Evolutionary conservation across 2,329 filamentous ascomycete genomes (phyloP).

Genomic region (Amesomyces nigricolor): DNA sequence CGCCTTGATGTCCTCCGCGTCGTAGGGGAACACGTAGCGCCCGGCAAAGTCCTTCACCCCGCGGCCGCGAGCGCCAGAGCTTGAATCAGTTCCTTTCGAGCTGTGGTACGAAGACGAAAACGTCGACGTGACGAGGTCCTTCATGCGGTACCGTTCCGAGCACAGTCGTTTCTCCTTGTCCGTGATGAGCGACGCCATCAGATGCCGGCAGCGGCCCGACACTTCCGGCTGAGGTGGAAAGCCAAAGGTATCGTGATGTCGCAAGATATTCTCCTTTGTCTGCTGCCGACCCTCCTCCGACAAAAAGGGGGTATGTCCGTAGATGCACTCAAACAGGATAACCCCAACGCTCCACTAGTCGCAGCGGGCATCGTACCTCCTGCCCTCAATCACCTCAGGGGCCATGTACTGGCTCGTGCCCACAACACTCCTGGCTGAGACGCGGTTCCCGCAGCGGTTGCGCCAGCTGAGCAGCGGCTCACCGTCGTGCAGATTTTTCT

Average conservation of each 20-base stretch:
- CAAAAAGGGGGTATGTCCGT: slow-evolving; percentile 85
- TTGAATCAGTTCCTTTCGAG: neutral
- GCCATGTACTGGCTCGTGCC: slow-evolving; percentile 99
- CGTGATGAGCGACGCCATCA: slow-evolving; percentile 67
- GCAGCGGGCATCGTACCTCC: slow-evolving; percentile 83
- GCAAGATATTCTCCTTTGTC: slow-evolving; percentile 80
- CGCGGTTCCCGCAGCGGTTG: slow-evolving; percentile 61
- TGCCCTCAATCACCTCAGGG: slow-evolving; percentile 79
- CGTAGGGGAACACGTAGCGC: slow-evolving; percentile 72
- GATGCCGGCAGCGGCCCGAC: slow-evolving; percentile 66
- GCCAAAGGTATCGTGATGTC: slow-evolving; percentile 62
- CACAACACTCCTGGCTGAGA: slow-evolving; percentile 77
- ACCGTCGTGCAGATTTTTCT: slow-evolving; percentile 28
- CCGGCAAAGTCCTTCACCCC: slow-evolving; percentile 32
- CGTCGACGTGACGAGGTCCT: slow-evolving; percentile 41
- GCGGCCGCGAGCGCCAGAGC: neutral
- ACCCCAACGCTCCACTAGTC: slow-evolving; percentile 97
- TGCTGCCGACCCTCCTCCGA: slow-evolving; percentile 69
- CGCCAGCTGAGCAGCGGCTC: slow-evolving; percentile 63
- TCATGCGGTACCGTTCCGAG: slow-evolving; percentile 65
- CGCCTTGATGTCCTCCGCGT: slow-evolving; percentile 81
- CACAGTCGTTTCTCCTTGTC: slow-evolving; percentile 73
- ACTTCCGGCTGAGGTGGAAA: slow-evolving; percentile 65
- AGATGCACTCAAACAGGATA: slow-evolving; percentile 91
- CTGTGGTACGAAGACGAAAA: neutral